phyloP scores from a whole-genome alignment of 2,329 filamentous ascomycete species.

The Penicillium sumatraense region DNA sequence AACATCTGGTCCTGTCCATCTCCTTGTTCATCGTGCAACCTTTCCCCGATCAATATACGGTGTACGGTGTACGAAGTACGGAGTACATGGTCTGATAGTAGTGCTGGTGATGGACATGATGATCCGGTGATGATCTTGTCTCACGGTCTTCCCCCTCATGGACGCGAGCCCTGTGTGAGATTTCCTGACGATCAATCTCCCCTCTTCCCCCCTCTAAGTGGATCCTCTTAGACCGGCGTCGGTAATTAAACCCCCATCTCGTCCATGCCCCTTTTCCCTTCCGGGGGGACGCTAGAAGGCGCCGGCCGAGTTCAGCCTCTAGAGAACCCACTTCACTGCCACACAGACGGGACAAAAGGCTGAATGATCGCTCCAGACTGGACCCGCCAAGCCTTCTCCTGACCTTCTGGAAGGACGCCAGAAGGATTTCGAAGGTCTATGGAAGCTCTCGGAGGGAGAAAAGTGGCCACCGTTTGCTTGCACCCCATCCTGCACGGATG shows the following conservation, averaged over 20 bases:
- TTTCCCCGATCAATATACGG: background rate
- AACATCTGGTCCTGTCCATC: background rate
- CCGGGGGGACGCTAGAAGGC: slow-evolving; percentile 19
- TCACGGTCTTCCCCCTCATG: background rate
- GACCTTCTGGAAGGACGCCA: slow-evolving; percentile 29
- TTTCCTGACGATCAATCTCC: slow-evolving; percentile 12
- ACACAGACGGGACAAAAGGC: slow-evolving; percentile 20
- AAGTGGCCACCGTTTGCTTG: slow-evolving; percentile 13
- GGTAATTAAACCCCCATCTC: slow-evolving; percentile 24
- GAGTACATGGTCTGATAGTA: background rate
- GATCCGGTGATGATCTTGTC: too few relatives aligned
- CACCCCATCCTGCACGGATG: slow-evolving; percentile 22
- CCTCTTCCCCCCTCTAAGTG: slow-evolving; percentile 2
- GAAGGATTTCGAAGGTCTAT: slow-evolving; percentile 29
- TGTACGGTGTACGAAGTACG: too few relatives aligned
- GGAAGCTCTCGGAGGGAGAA: slow-evolving; percentile 11
- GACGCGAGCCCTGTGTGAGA: background rate
- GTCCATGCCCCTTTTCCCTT: slow-evolving; percentile 19
- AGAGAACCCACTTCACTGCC: slow-evolving; percentile 18
- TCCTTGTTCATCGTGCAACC: slow-evolving; percentile 9
- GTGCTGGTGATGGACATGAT: too few relatives aligned
- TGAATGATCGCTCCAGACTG: slow-evolving; percentile 18
- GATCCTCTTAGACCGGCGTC: slow-evolving; percentile 10
- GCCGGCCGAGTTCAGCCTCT: slow-evolving; percentile 25
- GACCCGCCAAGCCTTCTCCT: slow-evolving; percentile 30